Percentiles rank a stretch among this genome's conserved stretches.
These are phyloP conservation scores for Trichoderma sp. DNA, from an alignment of 2,329 filamentous ascomycete species.

Conservation along the genomic window DNA sequence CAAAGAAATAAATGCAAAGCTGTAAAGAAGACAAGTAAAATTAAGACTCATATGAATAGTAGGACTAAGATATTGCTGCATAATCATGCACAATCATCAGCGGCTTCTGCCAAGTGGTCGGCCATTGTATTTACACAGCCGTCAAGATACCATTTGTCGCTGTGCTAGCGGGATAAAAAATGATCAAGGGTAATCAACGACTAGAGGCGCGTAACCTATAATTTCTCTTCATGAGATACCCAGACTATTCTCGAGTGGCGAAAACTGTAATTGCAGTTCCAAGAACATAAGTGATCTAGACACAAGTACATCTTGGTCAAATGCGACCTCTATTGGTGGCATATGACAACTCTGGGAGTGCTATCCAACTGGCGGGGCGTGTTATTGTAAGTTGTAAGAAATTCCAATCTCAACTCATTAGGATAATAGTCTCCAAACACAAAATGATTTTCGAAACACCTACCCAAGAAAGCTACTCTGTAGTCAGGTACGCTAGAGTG, in stretches of 20 bases:
- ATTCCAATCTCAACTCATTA: background rate
- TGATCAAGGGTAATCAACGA: background rate
- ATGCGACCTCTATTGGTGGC: background rate
- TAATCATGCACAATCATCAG: background rate
- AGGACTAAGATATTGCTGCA: background rate
- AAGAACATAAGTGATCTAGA: background rate
- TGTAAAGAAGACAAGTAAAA: background rate
- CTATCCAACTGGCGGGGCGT: background rate
- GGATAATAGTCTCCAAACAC: background rate
- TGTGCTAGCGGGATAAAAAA: background rate
- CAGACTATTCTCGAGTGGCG: background rate
- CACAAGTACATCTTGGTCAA: background rate
- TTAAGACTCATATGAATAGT: background rate
- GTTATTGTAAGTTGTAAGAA: background rate
- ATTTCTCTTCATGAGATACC: background rate
- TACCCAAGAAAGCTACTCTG: background rate
- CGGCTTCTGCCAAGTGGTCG: background rate
- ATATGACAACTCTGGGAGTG: background rate
- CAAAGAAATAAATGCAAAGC: background rate
- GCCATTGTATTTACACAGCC: background rate
- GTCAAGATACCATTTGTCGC: background rate
- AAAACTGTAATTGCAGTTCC: background rate
- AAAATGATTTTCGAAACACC: background rate
- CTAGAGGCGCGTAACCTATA: background rate
- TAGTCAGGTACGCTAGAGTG: background rate